Conservation (phyloP, 306 rosid genomes). For the Pyrus pyrifolia region DNA sequence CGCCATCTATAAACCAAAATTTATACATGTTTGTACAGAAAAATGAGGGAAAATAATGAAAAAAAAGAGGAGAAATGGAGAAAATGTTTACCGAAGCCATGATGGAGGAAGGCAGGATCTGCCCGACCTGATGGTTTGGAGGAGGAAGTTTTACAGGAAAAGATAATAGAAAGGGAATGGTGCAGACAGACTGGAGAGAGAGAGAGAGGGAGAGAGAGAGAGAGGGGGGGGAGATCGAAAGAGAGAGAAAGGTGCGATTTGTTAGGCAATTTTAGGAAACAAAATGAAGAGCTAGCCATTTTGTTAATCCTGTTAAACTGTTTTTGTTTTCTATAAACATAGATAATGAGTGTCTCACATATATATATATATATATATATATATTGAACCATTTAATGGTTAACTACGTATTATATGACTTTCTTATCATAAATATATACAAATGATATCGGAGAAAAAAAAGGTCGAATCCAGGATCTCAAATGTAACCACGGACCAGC, state of each 20-base stretch:
- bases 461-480: too few relatives aligned
- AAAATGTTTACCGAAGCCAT: constrained; percentile 53
- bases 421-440: too few relatives aligned
- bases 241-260: background rate
- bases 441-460: too few relatives aligned
- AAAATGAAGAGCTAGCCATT: background rate
- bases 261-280: background rate
- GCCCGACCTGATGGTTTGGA: background rate
- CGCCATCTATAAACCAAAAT: background rate
- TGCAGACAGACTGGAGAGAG: background rate
- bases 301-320: background rate
- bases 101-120: constrained; percentile 18
- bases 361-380: too few relatives aligned
- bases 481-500: too few relatives aligned
- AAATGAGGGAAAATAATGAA: background rate
- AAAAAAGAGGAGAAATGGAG: background rate
- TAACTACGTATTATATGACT: too few relatives aligned
- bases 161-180: background rate
- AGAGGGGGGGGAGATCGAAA: background rate
- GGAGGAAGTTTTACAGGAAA: background rate
- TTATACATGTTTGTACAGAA: background rate
- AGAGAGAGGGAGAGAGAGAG: constrained; percentile 4
- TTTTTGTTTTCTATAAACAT: background rate
- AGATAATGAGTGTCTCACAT: background rate
- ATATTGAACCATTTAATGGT: too few relatives aligned